These are phyloP conservation scores for Tympanopsis confertula DNA, from an alignment of 2,329 filamentous ascomycete genomes.

Conservation along the genomic window DNA sequence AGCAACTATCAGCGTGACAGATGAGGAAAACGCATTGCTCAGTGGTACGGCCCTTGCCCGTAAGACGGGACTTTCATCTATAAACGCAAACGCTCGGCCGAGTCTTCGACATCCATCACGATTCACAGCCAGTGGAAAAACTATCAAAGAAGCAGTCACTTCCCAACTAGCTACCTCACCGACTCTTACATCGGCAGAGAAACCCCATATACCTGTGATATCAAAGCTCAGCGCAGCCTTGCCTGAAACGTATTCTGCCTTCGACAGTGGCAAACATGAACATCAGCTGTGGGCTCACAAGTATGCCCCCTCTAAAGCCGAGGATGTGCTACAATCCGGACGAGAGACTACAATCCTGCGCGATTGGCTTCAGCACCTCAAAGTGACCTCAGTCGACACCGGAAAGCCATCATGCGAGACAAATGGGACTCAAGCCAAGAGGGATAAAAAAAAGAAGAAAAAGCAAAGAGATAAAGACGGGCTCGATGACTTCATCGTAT, in stretches of 20 bases:
- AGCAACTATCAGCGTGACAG: background rate
- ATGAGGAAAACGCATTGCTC: background rate
- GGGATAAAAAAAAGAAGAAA: constrained; percentile 26
- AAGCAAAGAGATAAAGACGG: constrained; percentile 17
- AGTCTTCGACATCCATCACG: background rate
- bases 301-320: constrained; percentile 38
- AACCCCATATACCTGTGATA: too few species aligned
- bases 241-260: constrained; percentile 18
- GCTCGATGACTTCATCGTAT: constrained; percentile 40
- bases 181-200: too few species aligned
- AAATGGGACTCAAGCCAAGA: constrained; percentile 20
- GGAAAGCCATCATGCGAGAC: constrained; percentile 13
- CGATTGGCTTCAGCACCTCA: constrained; percentile 43
- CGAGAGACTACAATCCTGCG: constrained; percentile 36
- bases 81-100: background rate
- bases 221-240: background rate
- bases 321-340: constrained; percentile 40
- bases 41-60: background rate
- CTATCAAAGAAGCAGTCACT: background rate
- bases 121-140: background rate
- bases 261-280: constrained; percentile 43
- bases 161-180: background rate
- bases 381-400: constrained; percentile 39
- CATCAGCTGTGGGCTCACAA: constrained; percentile 42
- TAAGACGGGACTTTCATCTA: too few species aligned